Evolutionary conservation across 768 basidiomycete species (phyloP).

Genomic region (Clavulina sp.): DNA sequence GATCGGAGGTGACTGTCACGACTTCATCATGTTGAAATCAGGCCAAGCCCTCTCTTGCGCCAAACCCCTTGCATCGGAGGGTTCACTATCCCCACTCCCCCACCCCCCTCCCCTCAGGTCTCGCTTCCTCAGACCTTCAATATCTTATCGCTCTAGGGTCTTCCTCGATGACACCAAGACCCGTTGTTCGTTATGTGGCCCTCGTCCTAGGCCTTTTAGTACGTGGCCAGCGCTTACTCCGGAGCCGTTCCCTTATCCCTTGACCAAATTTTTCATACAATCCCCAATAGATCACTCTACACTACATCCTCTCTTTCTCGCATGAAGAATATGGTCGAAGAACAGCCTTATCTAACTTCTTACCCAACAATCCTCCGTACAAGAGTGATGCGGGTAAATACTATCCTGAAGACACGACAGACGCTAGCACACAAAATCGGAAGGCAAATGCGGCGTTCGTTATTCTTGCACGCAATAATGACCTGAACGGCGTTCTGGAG

Average conservation of each 20-base stretch:
- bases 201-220: not conserved
- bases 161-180: not conserved
- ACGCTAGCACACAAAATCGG: conserved; percentile 22
- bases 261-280: not conserved
- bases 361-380: conserved; percentile 26
- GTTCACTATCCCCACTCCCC: not conserved
- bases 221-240: not conserved
- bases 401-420: conserved; percentile 25
- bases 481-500: conserved; percentile 39
- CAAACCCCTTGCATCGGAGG: not conserved
- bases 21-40: no score
- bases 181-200: not conserved
- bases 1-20: no score
- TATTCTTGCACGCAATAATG: conserved; percentile 51
- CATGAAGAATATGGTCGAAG: conserved; percentile 32
- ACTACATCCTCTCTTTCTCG: conserved; percentile 36
- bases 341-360: conserved; percentile 26
- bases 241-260: no score
- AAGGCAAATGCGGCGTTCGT: conserved; percentile 75
- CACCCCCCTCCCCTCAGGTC: no score
- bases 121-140: no score
- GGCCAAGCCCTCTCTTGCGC: not conserved
- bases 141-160: no score
- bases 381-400: conserved; percentile 43
- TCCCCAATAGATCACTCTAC: conserved; percentile 30